Evolutionary conservation across 805 yeast genomes (phyloP).

Genomic region (Blastobotrys robertii): DNA sequence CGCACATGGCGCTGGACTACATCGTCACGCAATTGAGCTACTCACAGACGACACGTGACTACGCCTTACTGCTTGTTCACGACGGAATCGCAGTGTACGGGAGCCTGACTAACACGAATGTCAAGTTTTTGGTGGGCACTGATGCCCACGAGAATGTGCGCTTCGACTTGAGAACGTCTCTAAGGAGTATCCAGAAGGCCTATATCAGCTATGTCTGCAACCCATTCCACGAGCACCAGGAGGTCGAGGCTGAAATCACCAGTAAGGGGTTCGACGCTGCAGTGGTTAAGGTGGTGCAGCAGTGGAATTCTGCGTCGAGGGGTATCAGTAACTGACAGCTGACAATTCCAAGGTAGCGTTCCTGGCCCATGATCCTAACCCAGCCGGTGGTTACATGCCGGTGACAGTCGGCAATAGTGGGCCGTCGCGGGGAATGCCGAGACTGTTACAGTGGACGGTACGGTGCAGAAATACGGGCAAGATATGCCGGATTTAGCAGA

Average conservation of each 20-base stretch:
- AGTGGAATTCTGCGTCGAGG: conserved; percentile 12
- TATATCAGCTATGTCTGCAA: conserved; percentile 25
- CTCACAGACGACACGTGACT: conserved; percentile 14
- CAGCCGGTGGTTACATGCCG: no score
- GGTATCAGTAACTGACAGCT: not conserved
- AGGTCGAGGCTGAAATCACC: conserved; percentile 10
- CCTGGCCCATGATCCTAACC: no score
- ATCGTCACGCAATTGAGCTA: conserved; percentile 17
- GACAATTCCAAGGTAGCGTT: no score
- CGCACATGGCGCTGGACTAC: conserved; percentile 30
- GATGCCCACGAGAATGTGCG: conserved; percentile 19
- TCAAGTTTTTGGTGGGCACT: conserved; percentile 25
- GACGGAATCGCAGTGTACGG: conserved; percentile 31
- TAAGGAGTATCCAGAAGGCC: conserved; percentile 20
- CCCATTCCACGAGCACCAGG: conserved; percentile 21
- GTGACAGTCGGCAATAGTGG: no score
- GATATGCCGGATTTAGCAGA: no score
- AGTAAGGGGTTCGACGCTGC: conserved; percentile 22
- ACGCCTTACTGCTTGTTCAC: conserved; percentile 23
- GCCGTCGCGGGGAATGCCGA: no score
- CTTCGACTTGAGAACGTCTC: conserved; percentile 16
- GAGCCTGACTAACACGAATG: conserved; percentile 25
- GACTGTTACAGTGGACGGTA: no score
- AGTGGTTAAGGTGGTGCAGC: conserved; percentile 15
- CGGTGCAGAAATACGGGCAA: no score